Percentiles rank a stretch among this genome's conserved stretches.
These are phyloP conservation scores for Eimeria tenella DNA, from an alignment of 169 alveolate species.

Conservation along the genomic window DNA sequence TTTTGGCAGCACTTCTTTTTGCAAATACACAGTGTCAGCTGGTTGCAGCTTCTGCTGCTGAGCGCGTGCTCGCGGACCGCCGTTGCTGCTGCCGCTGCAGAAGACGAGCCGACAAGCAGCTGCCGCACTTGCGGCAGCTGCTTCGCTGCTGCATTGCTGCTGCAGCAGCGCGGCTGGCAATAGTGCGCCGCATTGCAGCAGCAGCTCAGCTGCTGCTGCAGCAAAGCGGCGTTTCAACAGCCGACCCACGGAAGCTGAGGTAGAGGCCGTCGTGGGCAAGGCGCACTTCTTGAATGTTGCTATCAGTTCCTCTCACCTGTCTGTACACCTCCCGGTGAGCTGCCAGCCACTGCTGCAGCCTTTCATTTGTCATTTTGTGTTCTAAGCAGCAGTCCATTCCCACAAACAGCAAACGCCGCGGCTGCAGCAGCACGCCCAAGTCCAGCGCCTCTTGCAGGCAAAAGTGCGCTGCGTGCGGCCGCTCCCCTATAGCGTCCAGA, in stretches of 20 bases:
- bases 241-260: not conserved
- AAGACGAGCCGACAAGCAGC: no score
- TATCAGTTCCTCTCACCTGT: not conserved
- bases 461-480: slow-evolving; percentile 65
- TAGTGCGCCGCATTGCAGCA: no score
- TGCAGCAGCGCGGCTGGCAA: not conserved
- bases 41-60: no score
- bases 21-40: no score
- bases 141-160: not conserved
- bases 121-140: not conserved
- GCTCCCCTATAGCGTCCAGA: slow-evolving; percentile 39
- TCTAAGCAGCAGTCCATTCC: slow-evolving; percentile 78
- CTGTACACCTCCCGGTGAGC: not conserved
- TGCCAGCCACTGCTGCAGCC: slow-evolving; percentile 61
- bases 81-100: no score
- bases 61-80: no score
- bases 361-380: slow-evolving; percentile 40
- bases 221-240: not conserved
- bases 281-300: not conserved
- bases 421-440: slow-evolving; percentile 79
- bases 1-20: no score
- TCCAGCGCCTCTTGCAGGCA: slow-evolving; percentile 69
- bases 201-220: not conserved
- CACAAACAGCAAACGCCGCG: slow-evolving; percentile 56
- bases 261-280: slow-evolving; percentile 71